These are phyloP conservation scores for Centrapalus pauciflorus DNA, from an alignment of 129 eudicot species.

Conservation along the genomic window DNA sequence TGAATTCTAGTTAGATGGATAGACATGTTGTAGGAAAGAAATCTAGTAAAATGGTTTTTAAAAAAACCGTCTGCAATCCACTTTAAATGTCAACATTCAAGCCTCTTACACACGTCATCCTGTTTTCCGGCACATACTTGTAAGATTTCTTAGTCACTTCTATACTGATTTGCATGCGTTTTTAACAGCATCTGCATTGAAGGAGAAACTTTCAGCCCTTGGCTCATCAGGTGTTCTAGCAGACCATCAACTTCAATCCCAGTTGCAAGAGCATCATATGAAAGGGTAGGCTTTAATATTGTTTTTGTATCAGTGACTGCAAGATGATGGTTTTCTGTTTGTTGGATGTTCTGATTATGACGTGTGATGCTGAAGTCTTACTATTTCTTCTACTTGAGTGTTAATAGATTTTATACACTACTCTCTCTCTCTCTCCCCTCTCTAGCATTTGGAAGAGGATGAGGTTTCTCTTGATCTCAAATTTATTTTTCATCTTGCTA, in stretches of 20 bases:
- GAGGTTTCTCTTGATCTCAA: background rate
- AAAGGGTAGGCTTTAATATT: slow-evolving; percentile 65
- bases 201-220: slow-evolving; percentile 93
- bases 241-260: slow-evolving; percentile 96
- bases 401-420: background rate
- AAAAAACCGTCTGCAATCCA: background rate
- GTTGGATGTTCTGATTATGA: slow-evolving; percentile 8
- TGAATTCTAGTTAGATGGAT: background rate
- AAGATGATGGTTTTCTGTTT: slow-evolving; percentile 1
- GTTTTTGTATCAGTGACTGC: background rate
- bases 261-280: slow-evolving; percentile 89
- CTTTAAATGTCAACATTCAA: slow-evolving; percentile 1
- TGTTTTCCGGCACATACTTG: slow-evolving; percentile 7
- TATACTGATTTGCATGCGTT: slow-evolving; percentile 27
- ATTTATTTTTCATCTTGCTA: background rate
- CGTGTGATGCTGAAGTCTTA: background rate
- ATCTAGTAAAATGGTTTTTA: background rate
- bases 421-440: background rate
- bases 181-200: slow-evolving; percentile 79
- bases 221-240: slow-evolving; percentile 98
- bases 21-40: background rate
- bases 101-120: background rate
- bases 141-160: background rate
- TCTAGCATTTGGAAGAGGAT: background rate
- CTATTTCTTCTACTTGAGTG: background rate